Evolutionary conservation across 202 grass and related monocot genomes (phyloP).

Genomic region (Panicum virgatum): DNA sequence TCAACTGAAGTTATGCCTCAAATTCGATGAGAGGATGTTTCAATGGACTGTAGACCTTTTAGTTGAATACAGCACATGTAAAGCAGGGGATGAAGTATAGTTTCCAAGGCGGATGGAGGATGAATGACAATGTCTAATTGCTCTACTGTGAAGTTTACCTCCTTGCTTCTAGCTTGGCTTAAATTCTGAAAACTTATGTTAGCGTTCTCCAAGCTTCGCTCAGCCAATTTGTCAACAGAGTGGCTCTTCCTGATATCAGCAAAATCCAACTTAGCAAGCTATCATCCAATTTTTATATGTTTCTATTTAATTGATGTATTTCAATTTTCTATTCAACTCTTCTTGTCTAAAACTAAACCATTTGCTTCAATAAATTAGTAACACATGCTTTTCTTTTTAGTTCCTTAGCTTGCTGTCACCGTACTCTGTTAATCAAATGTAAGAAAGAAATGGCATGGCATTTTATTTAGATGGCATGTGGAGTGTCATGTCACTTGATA

Average conservation of each 20-base stretch:
- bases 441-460: background rate
- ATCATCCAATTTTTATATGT: background rate
- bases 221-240: background rate
- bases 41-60: background rate
- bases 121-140: background rate
- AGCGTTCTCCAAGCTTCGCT: background rate
- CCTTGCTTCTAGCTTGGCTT: background rate
- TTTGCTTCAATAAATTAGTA: conserved; percentile 1
- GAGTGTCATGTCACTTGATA: background rate
- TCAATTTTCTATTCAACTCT: background rate
- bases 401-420: background rate
- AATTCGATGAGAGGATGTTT: background rate
- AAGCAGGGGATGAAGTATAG: background rate
- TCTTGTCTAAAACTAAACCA: background rate
- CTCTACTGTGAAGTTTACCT: background rate
- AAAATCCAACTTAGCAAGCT: background rate
- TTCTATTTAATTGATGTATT: background rate
- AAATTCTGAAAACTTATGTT: background rate
- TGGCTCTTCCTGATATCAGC: background rate
- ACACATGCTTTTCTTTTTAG: background rate
- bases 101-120: background rate
- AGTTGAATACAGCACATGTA: background rate
- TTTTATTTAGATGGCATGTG: background rate
- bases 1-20: background rate
- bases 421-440: background rate